These are phyloP conservation scores for Neospermospora avenae DNA, from an alignment of 2,329 filamentous ascomycete species.

Conservation along the genomic window DNA sequence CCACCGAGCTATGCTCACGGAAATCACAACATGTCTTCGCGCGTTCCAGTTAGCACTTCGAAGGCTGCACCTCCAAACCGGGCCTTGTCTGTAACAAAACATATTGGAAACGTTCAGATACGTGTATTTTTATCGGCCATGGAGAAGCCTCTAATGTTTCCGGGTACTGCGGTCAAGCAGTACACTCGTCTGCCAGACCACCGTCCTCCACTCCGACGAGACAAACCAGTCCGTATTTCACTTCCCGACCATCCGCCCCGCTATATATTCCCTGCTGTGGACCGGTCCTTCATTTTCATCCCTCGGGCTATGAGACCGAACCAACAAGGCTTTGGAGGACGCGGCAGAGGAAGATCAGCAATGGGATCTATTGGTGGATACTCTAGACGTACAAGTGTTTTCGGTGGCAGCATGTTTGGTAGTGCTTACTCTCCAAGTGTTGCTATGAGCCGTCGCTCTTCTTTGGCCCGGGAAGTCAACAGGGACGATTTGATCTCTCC, in stretches of 20 bases:
- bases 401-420: slow-evolving; percentile 62
- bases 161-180: slow-evolving; percentile 77
- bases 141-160: slow-evolving; percentile 66
- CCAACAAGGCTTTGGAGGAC: slow-evolving; percentile 69
- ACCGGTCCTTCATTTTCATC: slow-evolving; percentile 97
- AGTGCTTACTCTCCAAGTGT: slow-evolving; percentile 84
- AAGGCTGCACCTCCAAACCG: slow-evolving; percentile 67
- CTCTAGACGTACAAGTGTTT: slow-evolving; percentile 81
- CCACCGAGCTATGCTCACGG: slow-evolving; percentile 24
- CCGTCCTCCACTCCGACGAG: slow-evolving; percentile 85
- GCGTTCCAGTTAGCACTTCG: slow-evolving; percentile 39
- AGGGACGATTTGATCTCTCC: slow-evolving; percentile 78
- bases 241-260: slow-evolving; percentile 74
- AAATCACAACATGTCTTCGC: slow-evolving; percentile 39
- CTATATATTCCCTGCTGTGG: slow-evolving; percentile 86
- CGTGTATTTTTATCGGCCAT: slow-evolving; percentile 77
- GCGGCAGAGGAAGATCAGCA: slow-evolving; percentile 68
- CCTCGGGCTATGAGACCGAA: slow-evolving; percentile 90
- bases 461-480: slow-evolving; percentile 62
- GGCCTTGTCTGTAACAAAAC: slow-evolving; percentile 77
- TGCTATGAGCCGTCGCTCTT: slow-evolving; percentile 85
- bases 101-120: slow-evolving; percentile 81
- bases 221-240: slow-evolving; percentile 94
- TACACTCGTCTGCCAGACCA: slow-evolving; percentile 95
- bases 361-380: slow-evolving; percentile 64